Evolutionary conservation across 2,329 filamentous ascomycete species (phyloP).

Genomic region (Thermothelomyces thermophilus): DNA sequence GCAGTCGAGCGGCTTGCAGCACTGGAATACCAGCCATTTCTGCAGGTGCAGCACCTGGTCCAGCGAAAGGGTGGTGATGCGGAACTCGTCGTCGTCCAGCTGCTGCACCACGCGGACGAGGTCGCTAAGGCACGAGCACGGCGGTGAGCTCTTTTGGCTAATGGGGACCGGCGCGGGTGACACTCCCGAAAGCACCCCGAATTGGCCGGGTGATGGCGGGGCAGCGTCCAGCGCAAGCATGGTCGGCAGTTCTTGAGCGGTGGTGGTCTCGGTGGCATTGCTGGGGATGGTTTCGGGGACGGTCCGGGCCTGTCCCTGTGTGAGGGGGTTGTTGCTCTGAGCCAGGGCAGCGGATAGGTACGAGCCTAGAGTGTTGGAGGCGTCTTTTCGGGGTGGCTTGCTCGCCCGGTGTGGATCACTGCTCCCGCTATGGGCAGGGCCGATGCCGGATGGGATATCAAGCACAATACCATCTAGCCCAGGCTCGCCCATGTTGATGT

Average conservation of each 20-base stretch:
- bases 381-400: not conserved
- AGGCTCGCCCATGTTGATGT: conserved; percentile 6
- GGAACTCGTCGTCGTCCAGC: conserved; percentile 29
- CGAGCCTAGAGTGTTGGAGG: not conserved
- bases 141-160: not conserved
- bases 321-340: not conserved
- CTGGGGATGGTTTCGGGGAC: not conserved
- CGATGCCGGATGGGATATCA: not conserved
- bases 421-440: not conserved
- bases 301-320: not conserved
- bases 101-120: conserved; percentile 25
- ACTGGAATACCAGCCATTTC: conserved; percentile 28
- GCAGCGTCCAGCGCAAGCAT: not conserved
- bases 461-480: not conserved
- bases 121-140: conserved; percentile 25
- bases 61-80: conserved; percentile 24
- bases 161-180: not conserved
- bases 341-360: not conserved
- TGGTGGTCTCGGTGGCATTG: too few relatives aligned
- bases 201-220: not conserved
- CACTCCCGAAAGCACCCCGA: not conserved
- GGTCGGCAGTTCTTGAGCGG: not conserved
- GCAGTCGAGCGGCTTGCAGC: conserved; percentile 26
- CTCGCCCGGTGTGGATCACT: not conserved
- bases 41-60: conserved; percentile 29